phyloP scores from a whole-genome alignment of 768 basidiomycete species.

The Sporobolomyces pararoseus region DNA sequence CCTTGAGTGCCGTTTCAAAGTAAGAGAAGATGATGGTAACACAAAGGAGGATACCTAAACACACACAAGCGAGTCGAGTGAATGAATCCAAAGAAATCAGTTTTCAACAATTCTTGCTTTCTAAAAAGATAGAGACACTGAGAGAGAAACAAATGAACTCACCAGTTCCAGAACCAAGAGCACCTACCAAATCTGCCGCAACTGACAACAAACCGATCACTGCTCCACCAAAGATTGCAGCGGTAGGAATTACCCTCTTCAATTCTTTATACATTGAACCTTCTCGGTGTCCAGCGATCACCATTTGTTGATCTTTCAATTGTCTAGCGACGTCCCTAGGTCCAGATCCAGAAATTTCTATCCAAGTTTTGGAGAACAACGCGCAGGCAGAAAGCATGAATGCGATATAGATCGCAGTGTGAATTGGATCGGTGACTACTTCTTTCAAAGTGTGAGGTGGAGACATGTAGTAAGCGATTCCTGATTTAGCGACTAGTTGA shows the following conservation, averaged over 20 bases:
- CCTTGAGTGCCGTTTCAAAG: constrained; percentile 37
- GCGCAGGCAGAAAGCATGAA: constrained; percentile 95
- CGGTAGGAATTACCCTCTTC: constrained; percentile 94
- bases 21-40: constrained; percentile 36
- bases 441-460: constrained; percentile 90
- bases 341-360: constrained; percentile 93
- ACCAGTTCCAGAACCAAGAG: constrained; percentile 74
- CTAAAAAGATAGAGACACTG: no score
- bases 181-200: constrained; percentile 88
- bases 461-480: constrained; percentile 96
- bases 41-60: constrained; percentile 22
- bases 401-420: constrained; percentile 80
- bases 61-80: neutral
- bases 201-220: constrained; percentile 88
- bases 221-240: constrained; percentile 96
- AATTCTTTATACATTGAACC: constrained; percentile 99
- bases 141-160: constrained; percentile 53
- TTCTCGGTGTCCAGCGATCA: constrained; percentile 76
- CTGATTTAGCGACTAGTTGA: constrained; percentile 82
- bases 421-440: constrained; percentile 85
- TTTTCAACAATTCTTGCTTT: no score
- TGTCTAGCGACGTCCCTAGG: constrained; percentile 96
- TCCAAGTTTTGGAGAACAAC: constrained; percentile 99
- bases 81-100: no score
- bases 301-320: constrained; percentile 97